Conservation (phyloP, 176 grass and related monocot species). For the Carex scoparia region DNA sequence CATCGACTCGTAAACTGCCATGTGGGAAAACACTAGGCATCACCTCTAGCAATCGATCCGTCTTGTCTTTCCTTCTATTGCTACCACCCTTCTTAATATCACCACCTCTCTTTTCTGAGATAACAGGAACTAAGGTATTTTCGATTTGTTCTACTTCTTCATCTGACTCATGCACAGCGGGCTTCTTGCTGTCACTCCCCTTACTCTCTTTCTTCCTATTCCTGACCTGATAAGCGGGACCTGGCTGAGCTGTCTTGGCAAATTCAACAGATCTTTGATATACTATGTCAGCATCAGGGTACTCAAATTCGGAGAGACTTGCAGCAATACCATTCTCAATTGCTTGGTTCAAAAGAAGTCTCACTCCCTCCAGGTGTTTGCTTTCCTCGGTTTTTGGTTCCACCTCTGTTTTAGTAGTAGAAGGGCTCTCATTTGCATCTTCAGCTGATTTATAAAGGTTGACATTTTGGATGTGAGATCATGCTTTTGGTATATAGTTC, state of each 20-base stretch:
- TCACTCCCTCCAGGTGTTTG: constrained; percentile 35
- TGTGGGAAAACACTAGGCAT: constrained; percentile 52
- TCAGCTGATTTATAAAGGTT: neutral
- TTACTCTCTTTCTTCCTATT: constrained; percentile 22
- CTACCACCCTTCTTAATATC: constrained; percentile 8
- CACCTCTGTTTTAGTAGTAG: constrained; percentile 16
- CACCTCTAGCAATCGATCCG: constrained; percentile 35
- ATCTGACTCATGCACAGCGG: neutral
- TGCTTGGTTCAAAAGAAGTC: constrained; percentile 61
- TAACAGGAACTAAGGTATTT: constrained; percentile 19
- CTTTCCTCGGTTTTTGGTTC: constrained; percentile 17
- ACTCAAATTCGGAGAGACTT: constrained; percentile 45
- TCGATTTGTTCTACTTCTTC: constrained; percentile 13
- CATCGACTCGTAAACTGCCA: constrained; percentile 71
- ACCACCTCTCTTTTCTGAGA: constrained; percentile 31
- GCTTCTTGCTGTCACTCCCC: constrained; percentile 25
- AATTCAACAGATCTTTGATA: constrained; percentile 61
- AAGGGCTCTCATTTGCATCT: constrained; percentile 22
- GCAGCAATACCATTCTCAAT: constrained; percentile 49
- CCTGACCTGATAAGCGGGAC: constrained; percentile 29
- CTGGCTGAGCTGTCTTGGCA: constrained; percentile 46
- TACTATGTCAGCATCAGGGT: constrained; percentile 49
- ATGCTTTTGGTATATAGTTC: neutral
- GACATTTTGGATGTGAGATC: neutral
- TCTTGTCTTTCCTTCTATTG: constrained; percentile 28